Conservation (phyloP, 495 filamentous ascomycete genomes). For the Podospora anserina region DNA sequence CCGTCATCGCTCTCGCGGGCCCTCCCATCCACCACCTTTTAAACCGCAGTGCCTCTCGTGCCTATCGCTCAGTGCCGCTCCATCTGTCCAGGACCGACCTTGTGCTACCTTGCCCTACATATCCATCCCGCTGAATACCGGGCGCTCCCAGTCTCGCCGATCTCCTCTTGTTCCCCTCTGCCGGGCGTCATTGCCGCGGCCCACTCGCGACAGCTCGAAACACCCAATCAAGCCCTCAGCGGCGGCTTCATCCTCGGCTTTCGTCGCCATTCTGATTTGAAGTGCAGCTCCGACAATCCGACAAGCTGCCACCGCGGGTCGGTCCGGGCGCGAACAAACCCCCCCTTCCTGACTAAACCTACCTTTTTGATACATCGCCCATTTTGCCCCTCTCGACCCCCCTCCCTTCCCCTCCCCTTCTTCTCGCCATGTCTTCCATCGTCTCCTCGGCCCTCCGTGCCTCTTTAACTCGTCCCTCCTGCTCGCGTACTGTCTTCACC, state of each 20-base stretch:
- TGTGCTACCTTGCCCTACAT: background rate
- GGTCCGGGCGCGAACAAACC: conserved; percentile 25
- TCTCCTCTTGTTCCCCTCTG: conserved; percentile 17
- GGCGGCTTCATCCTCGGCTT: conserved; percentile 27
- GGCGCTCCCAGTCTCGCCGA: conserved; percentile 14
- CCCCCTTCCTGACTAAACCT: conserved; percentile 13
- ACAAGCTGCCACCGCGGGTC: conserved; percentile 19
- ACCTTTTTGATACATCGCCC: conserved; percentile 16
- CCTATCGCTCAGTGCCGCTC: background rate
- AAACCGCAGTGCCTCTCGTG: background rate
- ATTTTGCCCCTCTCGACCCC: conserved; percentile 12
- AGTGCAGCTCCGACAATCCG: conserved; percentile 19
- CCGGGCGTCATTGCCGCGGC: conserved; percentile 24
- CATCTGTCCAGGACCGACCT: conserved; percentile 2
- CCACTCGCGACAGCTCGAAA: conserved; percentile 17
- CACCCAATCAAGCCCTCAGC: conserved; percentile 18
- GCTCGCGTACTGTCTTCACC: conserved; percentile 21
- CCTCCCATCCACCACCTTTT: background rate
- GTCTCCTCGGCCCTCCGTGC: conserved; percentile 28
- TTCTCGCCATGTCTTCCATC: conserved; percentile 33
- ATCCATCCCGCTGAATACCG: conserved; percentile 13
- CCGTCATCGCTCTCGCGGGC: background rate
- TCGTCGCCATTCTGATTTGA: conserved; percentile 24
- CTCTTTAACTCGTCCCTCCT: conserved; percentile 28
- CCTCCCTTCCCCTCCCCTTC: conserved; percentile 17